Base-by-base conservation (phyloP, 2,329 filamentous ascomycete species). In the Ciborinia camelliae region DNA sequence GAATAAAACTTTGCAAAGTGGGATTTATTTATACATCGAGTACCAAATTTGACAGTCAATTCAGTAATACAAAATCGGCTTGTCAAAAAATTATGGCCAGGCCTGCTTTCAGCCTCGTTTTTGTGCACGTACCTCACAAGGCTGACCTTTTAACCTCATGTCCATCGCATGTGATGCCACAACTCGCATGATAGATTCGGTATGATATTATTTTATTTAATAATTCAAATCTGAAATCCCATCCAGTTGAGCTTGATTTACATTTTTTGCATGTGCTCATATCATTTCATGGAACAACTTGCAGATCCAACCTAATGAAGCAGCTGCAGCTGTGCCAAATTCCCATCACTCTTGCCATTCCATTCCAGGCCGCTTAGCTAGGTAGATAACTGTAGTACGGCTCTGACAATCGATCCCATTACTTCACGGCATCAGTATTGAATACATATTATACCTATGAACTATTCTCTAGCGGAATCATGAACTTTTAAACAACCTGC, bases 151-250 rank as follows among this genome's bases (percentile, higher is more conserved):
- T 10, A 14, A 62, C 23, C 60, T 50, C 32, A 32, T 57, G 61
- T 41, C 39, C n/a, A 47, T 58, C 28, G 62, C 62, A 50, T 63
- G 52, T 63, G 62, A 58, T 58, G 43, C 23, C 26, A 48, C 23
- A 58, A 28, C 32, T 54, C 35, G 30, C 23, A 20, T 50, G 53
- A 37, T 15, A 26, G 23, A 39, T 50, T 58, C 7, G 9, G 43
- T 30, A 30, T n/a, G 1, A 20, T 14, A 2, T 32, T 26, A n/a
- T 10, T 62, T 39, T 39, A 28, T 41, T 52, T 26, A 53, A 30
- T 35, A 20, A 53, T 53, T 43, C 35, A 23, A 45, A 52, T 18
- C 20, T 18, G 23, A 30, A 23, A 37, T 43, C 10, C 43, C 15
- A 41, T 32, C n/a, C 20, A 47, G 30, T 15, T 15, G 6, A 51